phyloP scores from a whole-genome alignment of 2,329 filamentous ascomycete genomes.

The Seiridium cupressi region DNA sequence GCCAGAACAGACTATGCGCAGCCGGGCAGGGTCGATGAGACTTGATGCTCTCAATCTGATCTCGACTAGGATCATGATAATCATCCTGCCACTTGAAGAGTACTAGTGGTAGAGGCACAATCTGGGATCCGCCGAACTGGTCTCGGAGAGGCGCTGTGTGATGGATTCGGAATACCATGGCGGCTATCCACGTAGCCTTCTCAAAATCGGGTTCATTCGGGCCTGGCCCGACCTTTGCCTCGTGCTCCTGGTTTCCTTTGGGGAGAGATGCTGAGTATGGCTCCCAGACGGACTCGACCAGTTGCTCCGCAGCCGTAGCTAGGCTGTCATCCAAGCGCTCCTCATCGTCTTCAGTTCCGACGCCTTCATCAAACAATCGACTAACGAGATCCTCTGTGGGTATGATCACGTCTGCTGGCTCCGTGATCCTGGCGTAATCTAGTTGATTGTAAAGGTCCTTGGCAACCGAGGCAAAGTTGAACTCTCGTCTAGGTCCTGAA shows the following conservation, averaged over 20 bases:
- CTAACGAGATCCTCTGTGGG: conserved; percentile 71
- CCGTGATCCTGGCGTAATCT: conserved; percentile 60
- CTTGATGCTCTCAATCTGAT: conserved; percentile 64
- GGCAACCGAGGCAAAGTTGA: conserved; percentile 68
- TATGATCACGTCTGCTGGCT: conserved; percentile 70
- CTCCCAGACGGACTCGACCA: conserved; percentile 54
- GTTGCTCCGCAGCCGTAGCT: conserved; percentile 48
- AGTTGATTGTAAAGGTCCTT: conserved; percentile 64
- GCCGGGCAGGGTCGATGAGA: conserved; percentile 70
- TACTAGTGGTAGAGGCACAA: conserved; percentile 67
- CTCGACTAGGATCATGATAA: conserved; percentile 70
- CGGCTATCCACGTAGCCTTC: conserved; percentile 78
- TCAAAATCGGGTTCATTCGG: conserved; percentile 61
- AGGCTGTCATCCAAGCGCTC: conserved; percentile 56
- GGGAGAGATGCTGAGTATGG: conserved; percentile 48
- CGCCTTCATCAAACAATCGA: conserved; percentile 61
- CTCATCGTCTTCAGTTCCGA: conserved; percentile 53
- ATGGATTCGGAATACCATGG: conserved; percentile 74
- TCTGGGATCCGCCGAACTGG: conserved; percentile 33
- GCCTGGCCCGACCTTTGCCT: conserved; percentile 64
- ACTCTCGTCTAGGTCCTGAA: conserved; percentile 44
- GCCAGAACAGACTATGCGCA: conserved; percentile 79
- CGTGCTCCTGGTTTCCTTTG: conserved; percentile 50
- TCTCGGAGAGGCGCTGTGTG: conserved; percentile 55
- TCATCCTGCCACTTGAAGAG: conserved; percentile 80